A percentile compares a stretch with the other conserved stretches of the same genome.
These are phyloP conservation scores for Salvia miltiorrhiza DNA, from an alignment of 257 asterid genomes.

Conservation along the genomic window DNA sequence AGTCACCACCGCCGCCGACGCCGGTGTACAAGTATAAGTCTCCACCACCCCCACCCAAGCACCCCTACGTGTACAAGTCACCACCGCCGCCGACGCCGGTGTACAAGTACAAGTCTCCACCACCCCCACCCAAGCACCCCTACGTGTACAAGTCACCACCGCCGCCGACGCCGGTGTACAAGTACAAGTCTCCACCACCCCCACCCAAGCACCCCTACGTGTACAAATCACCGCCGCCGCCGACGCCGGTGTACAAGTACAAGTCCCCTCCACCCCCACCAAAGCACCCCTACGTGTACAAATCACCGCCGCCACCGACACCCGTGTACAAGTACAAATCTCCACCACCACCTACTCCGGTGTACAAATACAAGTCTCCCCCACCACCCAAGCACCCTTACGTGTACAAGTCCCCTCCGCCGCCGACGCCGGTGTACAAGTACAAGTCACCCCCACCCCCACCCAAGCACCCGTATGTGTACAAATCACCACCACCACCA, in stretches of 20 bases:
- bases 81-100: not conserved
- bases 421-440: not conserved
- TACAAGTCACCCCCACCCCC: not conserved
- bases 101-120: not conserved
- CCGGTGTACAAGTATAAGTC: not conserved
- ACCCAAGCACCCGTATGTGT: not conserved
- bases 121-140: not conserved
- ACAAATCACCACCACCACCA: not conserved
- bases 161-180: not conserved
- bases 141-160: not conserved
- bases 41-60: not conserved
- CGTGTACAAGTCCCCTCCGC: not conserved
- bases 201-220: not conserved
- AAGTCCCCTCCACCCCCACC: not conserved
- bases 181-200: not conserved
- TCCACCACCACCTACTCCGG: not conserved
- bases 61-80: not conserved
- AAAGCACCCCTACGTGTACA: not conserved
- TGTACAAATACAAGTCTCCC: not conserved
- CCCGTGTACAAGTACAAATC: not conserved
- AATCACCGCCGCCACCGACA: not conserved
- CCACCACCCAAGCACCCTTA: not conserved
- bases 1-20: not conserved
- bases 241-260: not conserved
- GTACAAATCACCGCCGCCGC: not conserved